Percentiles rank a stretch among this genome's conserved stretches.
phyloP scores from a whole-genome alignment of 2,329 filamentous ascomycete species.

The Cercospora sp. region DNA sequence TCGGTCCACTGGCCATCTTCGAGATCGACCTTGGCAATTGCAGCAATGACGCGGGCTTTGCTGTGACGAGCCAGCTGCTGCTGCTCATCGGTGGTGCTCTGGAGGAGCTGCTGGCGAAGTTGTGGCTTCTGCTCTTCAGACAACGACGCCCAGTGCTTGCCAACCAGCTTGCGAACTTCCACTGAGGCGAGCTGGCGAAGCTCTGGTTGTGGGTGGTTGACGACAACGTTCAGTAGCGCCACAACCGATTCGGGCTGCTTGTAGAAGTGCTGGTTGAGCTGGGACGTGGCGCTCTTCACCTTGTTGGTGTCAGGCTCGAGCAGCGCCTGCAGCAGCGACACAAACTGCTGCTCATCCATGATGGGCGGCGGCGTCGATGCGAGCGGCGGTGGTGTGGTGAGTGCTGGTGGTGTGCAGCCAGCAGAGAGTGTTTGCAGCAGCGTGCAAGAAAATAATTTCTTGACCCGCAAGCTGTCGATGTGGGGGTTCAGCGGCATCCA shows the following conservation, averaged over 20 bases:
- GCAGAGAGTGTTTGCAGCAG: not conserved
- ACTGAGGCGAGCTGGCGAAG: conserved; percentile 89
- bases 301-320: conserved; percentile 85
- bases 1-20: conserved; percentile 83
- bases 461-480: not conserved
- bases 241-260: conserved; percentile 79
- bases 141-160: conserved; percentile 81
- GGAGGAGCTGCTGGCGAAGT: conserved; percentile 78
- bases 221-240: conserved; percentile 82
- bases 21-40: conserved; percentile 82
- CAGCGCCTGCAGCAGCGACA: conserved; percentile 82
- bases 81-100: conserved; percentile 79
- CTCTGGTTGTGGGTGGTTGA: conserved; percentile 68
- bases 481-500: not conserved
- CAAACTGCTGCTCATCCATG: conserved; percentile 58
- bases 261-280: conserved; percentile 93
- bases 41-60: conserved; percentile 81
- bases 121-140: conserved; percentile 73
- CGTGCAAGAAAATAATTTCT: not conserved
- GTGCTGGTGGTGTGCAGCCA: not conserved
- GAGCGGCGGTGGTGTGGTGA: not conserved
- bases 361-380: not conserved
- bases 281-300: conserved; percentile 75
- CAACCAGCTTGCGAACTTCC: conserved; percentile 78
- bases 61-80: conserved; percentile 78